Evolutionary conservation across 345 rosid genomes (phyloP), one percentile per base, ranked within the genome.

Genomic region (Bruguiera gymnorhiza): DNA sequence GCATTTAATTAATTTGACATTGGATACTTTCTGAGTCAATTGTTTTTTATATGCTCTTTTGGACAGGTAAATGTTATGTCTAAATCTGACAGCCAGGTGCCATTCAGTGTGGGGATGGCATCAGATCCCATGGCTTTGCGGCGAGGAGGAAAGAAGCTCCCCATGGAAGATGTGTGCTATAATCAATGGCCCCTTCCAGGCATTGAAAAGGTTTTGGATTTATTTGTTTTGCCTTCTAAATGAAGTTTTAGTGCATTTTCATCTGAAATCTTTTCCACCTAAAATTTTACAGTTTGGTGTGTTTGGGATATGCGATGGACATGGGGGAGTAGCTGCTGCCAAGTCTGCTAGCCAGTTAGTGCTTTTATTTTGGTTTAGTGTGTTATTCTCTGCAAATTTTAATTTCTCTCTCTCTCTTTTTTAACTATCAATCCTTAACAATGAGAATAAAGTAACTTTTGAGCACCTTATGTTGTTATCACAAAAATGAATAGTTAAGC

Each of bases 231-330:
- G 73, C 77, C 51, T 62, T 56, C 61, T 64, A 65, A 20, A 50
- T 66, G 57, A 43, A 32, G 52, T 59, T 66, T 18, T 16, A 53
- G 15, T 13, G 50, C 18, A 11, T 13, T 43, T 11, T 72, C 55
- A 61, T 39, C 32, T 37, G 63, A 56, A 23, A 16, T 57, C 58
- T 43, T 11, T 68, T 63, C 20, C 32, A 57, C 65, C 31, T 56
- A 55, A 31, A 9, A 66, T 37, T 67, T 79, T 82, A 79, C 89
- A 96, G 99, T 92, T 90, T 78, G 99, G 99, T 70, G 71, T 90
- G 68, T 96, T 96, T 84, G 92, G 97, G 67, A 83, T 96, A 75
- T 96, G 97, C 76, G 99, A 92, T 86, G 99, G 99, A 73, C 98
- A 96, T 79, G 97, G 97, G 61, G 98, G 99, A 66, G 85, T 70